Evolutionary conservation across 345 rosid species (phyloP), one percentile per base, ranked within the genome.

Genomic region (Eucalyptus erythrocorys): DNA sequence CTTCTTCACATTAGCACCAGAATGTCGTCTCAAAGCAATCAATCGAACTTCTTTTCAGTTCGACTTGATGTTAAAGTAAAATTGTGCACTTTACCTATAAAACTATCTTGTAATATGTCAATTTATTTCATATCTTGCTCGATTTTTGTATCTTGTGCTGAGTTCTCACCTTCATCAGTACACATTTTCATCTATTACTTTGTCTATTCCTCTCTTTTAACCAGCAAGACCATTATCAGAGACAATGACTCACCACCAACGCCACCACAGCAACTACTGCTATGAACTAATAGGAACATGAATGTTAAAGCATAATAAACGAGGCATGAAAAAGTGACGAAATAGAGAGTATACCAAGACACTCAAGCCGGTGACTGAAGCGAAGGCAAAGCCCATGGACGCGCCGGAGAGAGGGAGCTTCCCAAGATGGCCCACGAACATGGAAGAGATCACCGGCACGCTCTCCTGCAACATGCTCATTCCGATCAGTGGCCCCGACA

Each of bases 391-490:
- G 21, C 90, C 95, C 87, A 93, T 89, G 89, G 94, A 92, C 87
- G 94, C 93, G 86, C 92, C 42, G 10, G 96, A 91, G 19, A 93
- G 91, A 66, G 94, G 47, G 66, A 93, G 89, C 87, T 90, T 91
- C 5, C 94, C 94, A 27, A 92, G 93, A 87, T 93, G 94, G 17
- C 95, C 95, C 16, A 92, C 94, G 86, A 92, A 92, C 93, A 93
- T 94, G 40, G 92, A 50, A 32, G 94, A 90, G 43, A 92, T 89
- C 32, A 92, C 90, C 71, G 93, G 95, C 42, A 93, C 85, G 85
- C 92, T 89, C 82, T 90, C 93, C 88, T 91, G 94, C 86, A 93
- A 48, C 88, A 94, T 12, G 43, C 91, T 89, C 27, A 92, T 93
- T 26, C 86, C 91, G 53, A 92, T 89, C 47, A 93, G 92, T 2